Percentiles rank a stretch among this genome's conserved stretches.
These are phyloP conservation scores for Phytophthora pluvialis DNA, from an alignment of 352 stramenopile species.

Conservation along the genomic window DNA sequence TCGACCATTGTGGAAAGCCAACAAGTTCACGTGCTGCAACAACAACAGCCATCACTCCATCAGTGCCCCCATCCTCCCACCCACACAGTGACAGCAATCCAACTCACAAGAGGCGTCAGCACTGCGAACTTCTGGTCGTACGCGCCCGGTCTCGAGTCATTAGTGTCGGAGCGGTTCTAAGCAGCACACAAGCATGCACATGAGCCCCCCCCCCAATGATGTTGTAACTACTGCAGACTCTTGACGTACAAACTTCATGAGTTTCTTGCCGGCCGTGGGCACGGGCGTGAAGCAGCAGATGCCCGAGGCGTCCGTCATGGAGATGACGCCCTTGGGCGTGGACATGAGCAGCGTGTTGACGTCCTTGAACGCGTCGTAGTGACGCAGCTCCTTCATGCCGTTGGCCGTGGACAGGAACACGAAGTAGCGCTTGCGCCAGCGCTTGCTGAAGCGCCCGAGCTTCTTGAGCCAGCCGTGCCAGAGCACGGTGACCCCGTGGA, in stretches of 20 bases:
- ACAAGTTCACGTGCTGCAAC: conserved; percentile 68
- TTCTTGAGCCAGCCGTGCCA: conserved; percentile 89
- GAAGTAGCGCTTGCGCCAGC: conserved; percentile 82
- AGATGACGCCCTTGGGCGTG: conserved; percentile 77
- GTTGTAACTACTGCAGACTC: background rate
- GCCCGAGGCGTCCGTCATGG: conserved; percentile 70
- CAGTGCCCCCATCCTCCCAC: background rate
- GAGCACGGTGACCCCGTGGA: conserved; percentile 70
- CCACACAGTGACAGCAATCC: background rate
- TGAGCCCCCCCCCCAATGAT: background rate
- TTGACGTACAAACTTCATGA: conserved; percentile 62
- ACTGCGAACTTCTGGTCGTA: conserved; percentile 85
- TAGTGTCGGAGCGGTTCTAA: conserved; percentile 59
- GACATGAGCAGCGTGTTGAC: conserved; percentile 61
- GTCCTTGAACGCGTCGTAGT: conserved; percentile 78
- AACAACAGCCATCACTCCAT: background rate
- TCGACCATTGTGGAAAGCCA: conserved; percentile 78
- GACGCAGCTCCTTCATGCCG: conserved; percentile 77
- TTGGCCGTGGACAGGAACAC: conserved; percentile 72
- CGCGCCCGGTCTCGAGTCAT: conserved; percentile 54
- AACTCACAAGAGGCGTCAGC: conserved; percentile 65
- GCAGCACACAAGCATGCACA: conserved; percentile 4
- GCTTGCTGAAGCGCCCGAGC: conserved; percentile 83
- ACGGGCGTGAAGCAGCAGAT: conserved; percentile 78
- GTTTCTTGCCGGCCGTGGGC: conserved; percentile 47